Percentiles rank a stretch among this genome's conserved stretches.
phyloP scores from a whole-genome alignment of 768 basidiomycete species.

The Crassisporium funariophilum region DNA sequence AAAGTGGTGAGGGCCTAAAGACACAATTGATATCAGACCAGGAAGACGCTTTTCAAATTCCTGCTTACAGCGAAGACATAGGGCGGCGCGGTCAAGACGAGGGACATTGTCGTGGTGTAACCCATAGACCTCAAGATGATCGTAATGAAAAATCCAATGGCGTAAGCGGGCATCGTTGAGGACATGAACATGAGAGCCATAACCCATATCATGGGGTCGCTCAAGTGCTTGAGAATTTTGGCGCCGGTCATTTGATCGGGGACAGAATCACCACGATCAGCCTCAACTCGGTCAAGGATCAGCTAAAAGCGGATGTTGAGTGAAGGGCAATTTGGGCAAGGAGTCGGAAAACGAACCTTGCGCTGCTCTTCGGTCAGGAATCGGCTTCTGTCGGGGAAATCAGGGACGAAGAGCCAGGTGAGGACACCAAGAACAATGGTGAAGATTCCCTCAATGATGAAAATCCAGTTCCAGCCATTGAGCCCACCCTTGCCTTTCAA shows the following conservation, averaged over 20 bases:
- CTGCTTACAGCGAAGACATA: slow-evolving; percentile 18
- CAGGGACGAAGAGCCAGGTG: slow-evolving; percentile 24
- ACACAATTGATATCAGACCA: too few species aligned
- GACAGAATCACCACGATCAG: too few species aligned
- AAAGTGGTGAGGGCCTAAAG: slow-evolving; percentile 34
- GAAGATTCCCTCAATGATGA: slow-evolving; percentile 27
- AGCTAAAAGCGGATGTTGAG: too few species aligned
- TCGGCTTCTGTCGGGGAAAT: slow-evolving; percentile 29
- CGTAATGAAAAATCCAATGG: slow-evolving; percentile 21
- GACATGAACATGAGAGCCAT: too few species aligned
- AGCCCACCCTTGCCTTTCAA: slow-evolving; percentile 23
- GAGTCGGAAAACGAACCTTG: too few species aligned
- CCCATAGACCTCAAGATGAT: slow-evolving; percentile 23
- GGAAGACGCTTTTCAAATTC: too few species aligned
- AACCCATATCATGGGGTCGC: too few species aligned
- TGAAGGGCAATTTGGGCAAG: too few species aligned
- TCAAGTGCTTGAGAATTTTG: too few species aligned
- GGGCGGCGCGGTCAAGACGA: slow-evolving; percentile 22
- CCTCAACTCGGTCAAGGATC: too few species aligned
- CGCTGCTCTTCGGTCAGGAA: slow-evolving; percentile 35
- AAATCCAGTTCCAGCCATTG: slow-evolving; percentile 33
- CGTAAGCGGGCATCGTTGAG: slow-evolving; percentile 19
- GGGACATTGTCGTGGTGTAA: slow-evolving; percentile 10
- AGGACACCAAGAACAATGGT: slow-evolving; percentile 26
- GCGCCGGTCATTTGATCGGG: too few species aligned